Evolutionary conservation across 257 asterid species (phyloP).

Genomic region (Jasminum sambac): DNA sequence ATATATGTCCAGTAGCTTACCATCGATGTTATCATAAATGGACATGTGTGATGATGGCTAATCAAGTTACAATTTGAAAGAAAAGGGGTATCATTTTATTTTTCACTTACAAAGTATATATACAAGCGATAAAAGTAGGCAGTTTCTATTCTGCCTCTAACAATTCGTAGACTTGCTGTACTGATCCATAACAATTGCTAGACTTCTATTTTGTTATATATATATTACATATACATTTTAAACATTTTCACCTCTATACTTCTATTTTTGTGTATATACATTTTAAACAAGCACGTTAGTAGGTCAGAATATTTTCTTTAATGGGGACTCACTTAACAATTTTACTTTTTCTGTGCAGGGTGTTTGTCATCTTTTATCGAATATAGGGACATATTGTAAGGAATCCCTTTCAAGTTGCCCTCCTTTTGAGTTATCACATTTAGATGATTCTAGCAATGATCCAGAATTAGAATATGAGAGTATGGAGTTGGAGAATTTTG

Average conservation of each 20-base stretch:
- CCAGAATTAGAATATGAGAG: constrained; percentile 58
- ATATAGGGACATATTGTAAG: constrained; percentile 66
- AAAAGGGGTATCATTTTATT: too few relatives aligned
- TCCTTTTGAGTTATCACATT: constrained; percentile 56
- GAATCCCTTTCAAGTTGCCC: constrained; percentile 61
- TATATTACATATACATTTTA: too few relatives aligned
- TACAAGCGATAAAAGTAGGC: too few relatives aligned
- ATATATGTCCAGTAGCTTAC: background rate
- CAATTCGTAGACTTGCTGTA: too few relatives aligned
- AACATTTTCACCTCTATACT: too few relatives aligned
- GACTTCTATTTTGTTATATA: too few relatives aligned
- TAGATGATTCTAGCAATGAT: constrained; percentile 52
- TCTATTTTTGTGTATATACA: too few relatives aligned
- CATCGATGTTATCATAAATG: background rate
- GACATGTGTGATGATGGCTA: background rate
- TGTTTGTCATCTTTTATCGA: constrained; percentile 78
- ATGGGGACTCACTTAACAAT: constrained; percentile 15
- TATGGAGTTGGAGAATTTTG: constrained; percentile 68
- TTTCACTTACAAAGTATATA: too few relatives aligned
- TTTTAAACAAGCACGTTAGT: too few relatives aligned
- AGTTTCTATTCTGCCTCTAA: too few relatives aligned
- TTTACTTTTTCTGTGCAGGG: constrained; percentile 53
- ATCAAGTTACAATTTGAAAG: background rate
- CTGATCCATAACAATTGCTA: too few relatives aligned
- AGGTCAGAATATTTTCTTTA: constrained; percentile 1